Percentiles rank a stretch among this genome's conserved stretches.
These are phyloP conservation scores for Chrysoporthe deuterocubensis DNA, from an alignment of 2,329 filamentous ascomycete species.

Conservation along the genomic window DNA sequence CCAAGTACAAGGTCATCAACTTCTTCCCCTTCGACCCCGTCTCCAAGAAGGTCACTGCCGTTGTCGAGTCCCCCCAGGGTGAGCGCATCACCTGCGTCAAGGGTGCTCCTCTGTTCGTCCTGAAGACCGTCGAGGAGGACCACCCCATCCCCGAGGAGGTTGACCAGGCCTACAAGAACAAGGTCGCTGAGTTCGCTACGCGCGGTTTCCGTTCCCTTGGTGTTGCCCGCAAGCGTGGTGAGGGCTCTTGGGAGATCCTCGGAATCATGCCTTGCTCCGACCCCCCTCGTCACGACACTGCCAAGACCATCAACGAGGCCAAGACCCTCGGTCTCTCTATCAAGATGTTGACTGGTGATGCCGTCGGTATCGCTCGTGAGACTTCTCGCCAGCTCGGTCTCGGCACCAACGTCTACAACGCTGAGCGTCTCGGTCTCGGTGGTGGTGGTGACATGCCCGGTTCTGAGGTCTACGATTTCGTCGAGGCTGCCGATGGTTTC, in stretches of 20 bases:
- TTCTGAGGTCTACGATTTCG: constrained; percentile 93
- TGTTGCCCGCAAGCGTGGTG: constrained; percentile 86
- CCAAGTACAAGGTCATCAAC: constrained; percentile 82
- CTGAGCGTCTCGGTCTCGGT: constrained; percentile 87
- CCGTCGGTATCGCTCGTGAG: constrained; percentile 90
- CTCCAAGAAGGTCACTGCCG: constrained; percentile 86
- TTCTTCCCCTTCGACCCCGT: constrained; percentile 92
- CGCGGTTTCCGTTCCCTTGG: constrained; percentile 94
- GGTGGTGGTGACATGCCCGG: constrained; percentile 91
- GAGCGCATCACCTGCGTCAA: constrained; percentile 89
- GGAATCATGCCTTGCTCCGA: constrained; percentile 95
- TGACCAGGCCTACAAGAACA: constrained; percentile 87
- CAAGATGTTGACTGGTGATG: constrained; percentile 96
- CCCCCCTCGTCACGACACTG: constrained; percentile 88
- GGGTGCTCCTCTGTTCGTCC: constrained; percentile 84
- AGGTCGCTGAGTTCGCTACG: constrained; percentile 87
- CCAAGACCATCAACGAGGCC: constrained; percentile 87
- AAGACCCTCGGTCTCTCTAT: constrained; percentile 86
- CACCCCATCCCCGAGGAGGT: constrained; percentile 77
- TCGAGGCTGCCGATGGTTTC: constrained; percentile 93
- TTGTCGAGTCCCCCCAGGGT: constrained; percentile 82
- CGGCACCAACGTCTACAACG: constrained; percentile 92
- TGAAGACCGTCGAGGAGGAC: constrained; percentile 86
- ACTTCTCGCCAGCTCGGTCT: constrained; percentile 90
- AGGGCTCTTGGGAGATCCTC: constrained; percentile 85